phyloP scores from a whole-genome alignment of 345 rosid species.

The Citropsis articulata region DNA sequence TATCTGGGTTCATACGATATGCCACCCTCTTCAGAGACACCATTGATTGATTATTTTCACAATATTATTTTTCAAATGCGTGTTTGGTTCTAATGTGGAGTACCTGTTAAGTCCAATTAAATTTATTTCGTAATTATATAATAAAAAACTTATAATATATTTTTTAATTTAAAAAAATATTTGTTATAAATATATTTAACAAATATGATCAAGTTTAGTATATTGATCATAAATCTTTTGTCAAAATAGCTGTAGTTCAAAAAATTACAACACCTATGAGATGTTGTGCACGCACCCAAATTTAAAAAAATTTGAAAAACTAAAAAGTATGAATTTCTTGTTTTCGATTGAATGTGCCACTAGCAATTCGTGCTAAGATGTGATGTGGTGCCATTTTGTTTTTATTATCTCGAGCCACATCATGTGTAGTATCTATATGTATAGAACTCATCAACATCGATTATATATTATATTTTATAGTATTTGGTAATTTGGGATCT shows the following conservation, averaged over 20 bases:
- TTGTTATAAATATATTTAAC: too few relatives aligned
- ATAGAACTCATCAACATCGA: neutral
- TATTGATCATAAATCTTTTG: rapidly evolving
- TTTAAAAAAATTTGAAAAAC: neutral
- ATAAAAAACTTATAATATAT: too few relatives aligned
- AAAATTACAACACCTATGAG: too few relatives aligned
- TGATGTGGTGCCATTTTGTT: neutral
- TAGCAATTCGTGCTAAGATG: neutral
- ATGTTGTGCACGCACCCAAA: too few relatives aligned
- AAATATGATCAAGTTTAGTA: too few relatives aligned
- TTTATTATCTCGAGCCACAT: neutral
- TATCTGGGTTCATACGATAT: slow-evolving; percentile 11
- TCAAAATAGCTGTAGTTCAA: too few relatives aligned
- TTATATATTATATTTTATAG: neutral
- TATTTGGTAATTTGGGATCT: neutral
- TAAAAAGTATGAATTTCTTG: neutral
- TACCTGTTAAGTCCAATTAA: too few relatives aligned
- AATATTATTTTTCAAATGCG: neutral
- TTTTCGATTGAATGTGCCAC: neutral
- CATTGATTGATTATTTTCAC: neutral
- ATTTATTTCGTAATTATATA: too few relatives aligned
- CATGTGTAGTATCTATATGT: neutral
- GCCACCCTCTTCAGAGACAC: slow-evolving; percentile 19
- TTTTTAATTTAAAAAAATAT: too few relatives aligned
- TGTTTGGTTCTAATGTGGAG: too few relatives aligned